phyloP scores from a whole-genome alignment of 106 monocot genomes.

The Platanthera guangdongensis region DNA sequence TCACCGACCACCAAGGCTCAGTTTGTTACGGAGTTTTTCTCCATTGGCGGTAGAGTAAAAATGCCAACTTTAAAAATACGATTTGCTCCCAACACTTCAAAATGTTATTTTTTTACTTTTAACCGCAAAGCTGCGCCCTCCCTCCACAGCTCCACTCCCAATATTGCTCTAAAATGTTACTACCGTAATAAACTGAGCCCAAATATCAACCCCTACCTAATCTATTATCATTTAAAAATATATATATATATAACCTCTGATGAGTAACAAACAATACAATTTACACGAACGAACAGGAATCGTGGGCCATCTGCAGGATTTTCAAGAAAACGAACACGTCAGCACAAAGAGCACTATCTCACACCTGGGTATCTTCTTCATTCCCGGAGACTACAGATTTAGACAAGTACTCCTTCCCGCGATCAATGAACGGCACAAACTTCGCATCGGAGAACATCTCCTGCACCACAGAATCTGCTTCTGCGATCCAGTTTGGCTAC shows the following conservation, averaged over 20 bases:
- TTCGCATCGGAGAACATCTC: conserved; percentile 19
- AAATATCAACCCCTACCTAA: no score
- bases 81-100: no score
- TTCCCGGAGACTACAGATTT: conserved; percentile 24
- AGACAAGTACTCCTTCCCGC: conserved; percentile 25
- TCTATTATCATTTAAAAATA: no score
- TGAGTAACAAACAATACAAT: neutral
- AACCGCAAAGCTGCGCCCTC: no score
- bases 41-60: no score
- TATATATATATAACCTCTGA: no score
- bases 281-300: conserved; percentile 47
- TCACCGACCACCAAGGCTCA: no score
- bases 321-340: conserved; percentile 85
- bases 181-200: no score
- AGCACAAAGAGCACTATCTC: conserved; percentile 79
- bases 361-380: conserved; percentile 61
- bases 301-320: conserved; percentile 96
- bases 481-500: conserved; percentile 28
- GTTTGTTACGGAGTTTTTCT: no score
- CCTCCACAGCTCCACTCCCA: neutral
- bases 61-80: no score
- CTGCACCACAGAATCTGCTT: conserved; percentile 8
- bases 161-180: no score
- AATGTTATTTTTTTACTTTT: no score
- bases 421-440: conserved; percentile 10